Percentiles rank a stretch among this genome's conserved stretches.
Evolutionary conservation across 768 basidiomycete genomes (phyloP).

Genomic region (Suillus discolor): DNA sequence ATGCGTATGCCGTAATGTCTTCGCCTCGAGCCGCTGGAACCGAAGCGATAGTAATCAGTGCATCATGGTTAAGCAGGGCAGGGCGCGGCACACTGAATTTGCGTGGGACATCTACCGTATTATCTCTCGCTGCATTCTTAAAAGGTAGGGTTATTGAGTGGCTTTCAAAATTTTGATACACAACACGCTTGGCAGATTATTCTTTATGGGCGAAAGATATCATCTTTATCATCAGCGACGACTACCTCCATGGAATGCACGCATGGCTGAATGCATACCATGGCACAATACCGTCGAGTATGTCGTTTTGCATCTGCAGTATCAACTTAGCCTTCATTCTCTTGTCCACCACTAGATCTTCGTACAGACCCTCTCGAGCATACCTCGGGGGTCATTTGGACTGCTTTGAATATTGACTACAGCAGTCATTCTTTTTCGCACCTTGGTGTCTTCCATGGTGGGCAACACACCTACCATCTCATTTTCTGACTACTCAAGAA

Average conservation of each 20-base stretch:
- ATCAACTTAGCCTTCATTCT: neutral
- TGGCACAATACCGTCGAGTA: conserved; percentile 66
- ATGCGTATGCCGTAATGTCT: conserved; percentile 79
- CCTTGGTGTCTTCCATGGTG: conserved; percentile 93
- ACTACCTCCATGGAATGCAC: conserved; percentile 88
- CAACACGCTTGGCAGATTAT: conserved; percentile 52
- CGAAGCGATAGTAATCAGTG: conserved; percentile 90
- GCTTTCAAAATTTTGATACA: conserved; percentile 4
- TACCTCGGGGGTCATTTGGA: conserved; percentile 92
- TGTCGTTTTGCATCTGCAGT: conserved; percentile 11
- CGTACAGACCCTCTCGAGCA: conserved; percentile 61
- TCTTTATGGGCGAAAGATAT: conserved; percentile 97
- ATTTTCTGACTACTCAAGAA: neutral
- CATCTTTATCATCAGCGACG: conserved; percentile 87
- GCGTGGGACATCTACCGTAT: conserved; percentile 82
- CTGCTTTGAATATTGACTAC: conserved; percentile 92
- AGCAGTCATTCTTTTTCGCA: conserved; percentile 97
- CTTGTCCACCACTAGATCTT: conserved; percentile 50
- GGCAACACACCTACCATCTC: conserved; percentile 21
- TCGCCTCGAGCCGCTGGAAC: conserved; percentile 92
- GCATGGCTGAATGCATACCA: conserved; percentile 91
- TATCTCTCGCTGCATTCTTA: conserved; percentile 82
- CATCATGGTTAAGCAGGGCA: conserved; percentile 81
- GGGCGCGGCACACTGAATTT: conserved; percentile 69
- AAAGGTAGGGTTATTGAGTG: conserved; percentile 57